Percentiles rank a stretch among this genome's conserved stretches.
These are phyloP conservation scores for Helotiales sp. DNA, from an alignment of 2,329 filamentous ascomycete species.

Conservation along the genomic window DNA sequence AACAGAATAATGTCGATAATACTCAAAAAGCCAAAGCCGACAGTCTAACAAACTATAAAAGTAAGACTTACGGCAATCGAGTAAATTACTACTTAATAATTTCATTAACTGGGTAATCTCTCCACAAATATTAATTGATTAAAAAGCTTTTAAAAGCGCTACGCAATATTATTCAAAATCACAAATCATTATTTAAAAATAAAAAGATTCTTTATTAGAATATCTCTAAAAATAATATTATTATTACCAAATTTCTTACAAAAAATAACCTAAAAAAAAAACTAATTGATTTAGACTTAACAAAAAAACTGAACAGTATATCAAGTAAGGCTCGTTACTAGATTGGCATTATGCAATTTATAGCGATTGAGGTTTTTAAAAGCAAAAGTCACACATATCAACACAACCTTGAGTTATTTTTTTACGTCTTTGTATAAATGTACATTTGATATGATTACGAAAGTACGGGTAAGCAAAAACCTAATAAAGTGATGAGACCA, in stretches of 20 bases:
- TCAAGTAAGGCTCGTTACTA: conserved; percentile 27
- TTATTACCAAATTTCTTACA: conserved; percentile 38
- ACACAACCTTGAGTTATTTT: conserved; percentile 44
- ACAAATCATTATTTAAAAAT: conserved; percentile 44
- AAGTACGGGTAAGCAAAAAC: not conserved
- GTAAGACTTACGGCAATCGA: conserved; percentile 39
- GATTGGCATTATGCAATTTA: conserved; percentile 29
- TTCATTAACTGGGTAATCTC: conserved; percentile 40
- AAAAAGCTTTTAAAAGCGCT: conserved; percentile 44
- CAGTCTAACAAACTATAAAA: conserved; percentile 24
- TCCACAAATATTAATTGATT: conserved; percentile 39
- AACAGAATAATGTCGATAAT: conserved; percentile 32
- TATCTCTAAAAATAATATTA: conserved; percentile 48
- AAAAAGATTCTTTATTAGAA: no score
- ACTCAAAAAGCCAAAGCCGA: conserved; percentile 25
- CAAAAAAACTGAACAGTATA: conserved; percentile 27
- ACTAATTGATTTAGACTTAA: conserved; percentile 31
- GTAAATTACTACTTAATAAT: conserved; percentile 42
- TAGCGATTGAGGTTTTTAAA: conserved; percentile 29
- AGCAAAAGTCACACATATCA: conserved; percentile 35
- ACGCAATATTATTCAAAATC: conserved; percentile 38
- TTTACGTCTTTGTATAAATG: conserved; percentile 43
- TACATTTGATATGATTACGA: conserved; percentile 32
- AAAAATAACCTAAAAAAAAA: conserved; percentile 25
- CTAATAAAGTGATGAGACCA: not conserved